Evolutionary conservation across 2,329 filamentous ascomycete species (phyloP), one percentile per base, ranked within the genome.

Genomic region (Colletotrichum viniferum): DNA sequence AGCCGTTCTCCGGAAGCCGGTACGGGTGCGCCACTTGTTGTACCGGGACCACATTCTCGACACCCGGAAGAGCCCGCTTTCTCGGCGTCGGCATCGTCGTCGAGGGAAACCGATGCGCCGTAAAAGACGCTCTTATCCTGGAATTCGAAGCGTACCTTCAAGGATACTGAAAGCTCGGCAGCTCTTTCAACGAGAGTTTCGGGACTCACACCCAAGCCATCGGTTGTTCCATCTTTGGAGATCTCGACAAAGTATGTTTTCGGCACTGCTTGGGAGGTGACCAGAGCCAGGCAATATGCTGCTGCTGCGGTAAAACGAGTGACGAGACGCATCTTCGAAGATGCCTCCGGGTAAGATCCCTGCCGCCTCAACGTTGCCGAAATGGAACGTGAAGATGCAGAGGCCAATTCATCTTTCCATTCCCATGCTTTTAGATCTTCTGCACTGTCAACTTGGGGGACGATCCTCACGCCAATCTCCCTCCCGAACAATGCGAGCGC

Each of bases 121-220:
- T 74, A 74, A 21, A 71, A 74, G 2, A 71, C n/a, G 14, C 60
- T 61, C 16, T 63, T 70, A 13, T 74, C 71, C 6, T 12, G 24
- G 43, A 34, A 74, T 21, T 74, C 26, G 34, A 70, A 74, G n/a
- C 71, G 71, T 13, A 74, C 66, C 5, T 34, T 36, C 13, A 73
- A 12, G 2, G 70, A 13, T 7, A 73, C 55, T 12, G 38, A 73
- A 14, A 68, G 26, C 18, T 69, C 70, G 12, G 56, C 24, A 12
- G 64, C 64, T 7, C 9, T 52, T 21, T 36, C 24, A 4, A 28
- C 55, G 21, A 69, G 26, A 8, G 38, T 55, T 14, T 56, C 55
- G 12, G 64, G 70, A 34, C 63, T 55, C 24, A 62, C 8, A n/a
- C 1, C 16, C 4, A 24, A 36, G 4, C 38, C 64, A 21, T 32